Evolutionary conservation across 1,284 basidiomycete genomes (phyloP), one percentile per base, ranked within the genome.

Genomic region (Anthracocystis panici-leucophaei): DNA sequence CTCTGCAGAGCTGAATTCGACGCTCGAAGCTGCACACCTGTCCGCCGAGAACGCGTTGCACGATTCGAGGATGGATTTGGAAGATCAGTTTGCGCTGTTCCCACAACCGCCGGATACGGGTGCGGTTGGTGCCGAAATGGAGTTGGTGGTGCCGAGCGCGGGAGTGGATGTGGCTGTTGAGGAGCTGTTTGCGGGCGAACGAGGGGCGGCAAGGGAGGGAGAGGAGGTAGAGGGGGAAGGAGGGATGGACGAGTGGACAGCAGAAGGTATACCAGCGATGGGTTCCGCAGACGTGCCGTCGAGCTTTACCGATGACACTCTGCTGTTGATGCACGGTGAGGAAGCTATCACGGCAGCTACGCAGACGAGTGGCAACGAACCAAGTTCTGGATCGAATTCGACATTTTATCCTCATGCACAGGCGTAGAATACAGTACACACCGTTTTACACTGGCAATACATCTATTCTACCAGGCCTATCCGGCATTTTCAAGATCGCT

Each of bases 321-420:
- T 67, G 40, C 31, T 63, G 31, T 10, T 58, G 25, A 11, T 12
- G 18, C 52, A 40, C 8, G 21, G 41, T 51, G 33, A 11, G 33
- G 33, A 33, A 11, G 33, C 2, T 6, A 29, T 29, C 8, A 11
- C n/a, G n/a, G n/a, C n/a, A n/a, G n/a, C n/a, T n/a, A n/a, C n/a
- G n/a, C n/a, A n/a, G n/a, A n/a, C n/a, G n/a, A n/a, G n/a, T n/a
- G n/a, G n/a, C n/a, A n/a, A n/a, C n/a, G n/a, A n/a, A n/a, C n/a
- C n/a, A n/a, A n/a, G n/a, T n/a, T n/a, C n/a, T n/a, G n/a, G n/a
- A n/a, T n/a, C n/a, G n/a, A n/a, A n/a, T n/a, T n/a, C n/a, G n/a
- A n/a, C n/a, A n/a, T n/a, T n/a, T n/a, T n/a, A n/a, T 21, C 65
- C 65, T 16, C 55, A 74, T 57, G 68, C 71, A 29, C 71, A 74